Base-by-base conservation (phyloP, 257 asterid genomes). In the Cinchona pubescens region DNA sequence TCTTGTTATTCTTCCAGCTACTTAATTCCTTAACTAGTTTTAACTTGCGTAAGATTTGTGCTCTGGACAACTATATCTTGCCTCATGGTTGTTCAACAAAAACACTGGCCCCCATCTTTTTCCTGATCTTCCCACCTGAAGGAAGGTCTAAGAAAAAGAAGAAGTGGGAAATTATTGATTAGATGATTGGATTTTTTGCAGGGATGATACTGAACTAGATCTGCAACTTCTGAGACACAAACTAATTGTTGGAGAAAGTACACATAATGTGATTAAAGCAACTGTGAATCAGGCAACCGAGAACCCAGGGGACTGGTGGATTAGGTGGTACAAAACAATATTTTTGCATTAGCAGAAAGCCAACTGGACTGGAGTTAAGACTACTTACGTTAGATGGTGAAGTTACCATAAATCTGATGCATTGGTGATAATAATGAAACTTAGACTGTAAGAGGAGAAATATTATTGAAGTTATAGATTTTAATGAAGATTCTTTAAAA, bases 1-100 rank as follows among this genome's bases (percentile, higher is more conserved):
- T 94, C 66, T 67, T 83, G 72, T 69, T 70, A 29, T 40, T 75
- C 14, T 67, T 70, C 29, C 77, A 30, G 81, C 53, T 59, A 63
- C 35, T 58, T 69, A 70, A 61, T 42, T 21, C 59, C 64, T 25
- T 3, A 25, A 2, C 10, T n/a, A 58, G 25, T n/a, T 56, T 38
- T 56, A 8, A 58, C 65, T 55, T 53, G 1, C 18, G 66, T 35
- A 14, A 30, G 51, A 53, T 21, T 40, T 38, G 3, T 29, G 48
- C 13, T 32, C 25, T 10, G 45, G 55, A 75, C 5, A 64, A 14
- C 29, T 48, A 35, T 21, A 11, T 45, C 64, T 49, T 75, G 29
- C 40, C 53, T 48, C 25, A 9, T 74, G 48, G 49, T 45, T 21
- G 38, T 19, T 13, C 27, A 42, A 60, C 32, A 60, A 30, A 10